Base-by-base conservation (phyloP, 495 filamentous ascomycete species). In the Penicillium samsonianum region DNA sequence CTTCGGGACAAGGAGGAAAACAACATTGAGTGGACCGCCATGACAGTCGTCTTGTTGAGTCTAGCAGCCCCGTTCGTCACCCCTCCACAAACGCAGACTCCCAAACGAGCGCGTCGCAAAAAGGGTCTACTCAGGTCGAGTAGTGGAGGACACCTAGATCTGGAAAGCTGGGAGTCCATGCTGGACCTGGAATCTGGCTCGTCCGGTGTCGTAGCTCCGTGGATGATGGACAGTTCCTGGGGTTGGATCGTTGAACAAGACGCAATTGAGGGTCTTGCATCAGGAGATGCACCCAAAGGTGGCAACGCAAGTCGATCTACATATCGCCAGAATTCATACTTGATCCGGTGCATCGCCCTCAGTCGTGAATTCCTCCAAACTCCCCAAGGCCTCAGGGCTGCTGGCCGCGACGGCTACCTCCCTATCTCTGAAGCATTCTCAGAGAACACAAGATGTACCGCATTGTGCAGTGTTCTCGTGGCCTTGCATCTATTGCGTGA, bases 401-500 rank as follows among this genome's bases (percentile, higher is more conserved):
- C 80, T 31, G 84, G 83, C 19, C 59, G 68, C 3, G 72, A 82
- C 8, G 85, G 84, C 17, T 85, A 82, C 56, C 73, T 90, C 44
- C 87, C 87, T 37, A 89, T 86, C 9, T 82, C 83, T 12, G 59
- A 72, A 35, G 76, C 76, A 26, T 77, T 79, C 53, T 78, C 77
- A 48, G 74, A 77, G 37, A 78, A 80, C 26, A 73, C 78, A 41
- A 82, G 87, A 30, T 80, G 80, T 20, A 81, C 77, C 49, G 80
- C 83, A 30, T 76, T 91, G 38, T 82, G 83, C 57, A 86, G 84
- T 46, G 77, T 93, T 2, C 75, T 97, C 10, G 76, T 94, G 48
- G 86, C 84, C 14, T 79, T 98, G 22, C 95, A 98, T 69, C 80
- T 98, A 7, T 69, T 96, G 4, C 79, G 88, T 2, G 93, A 98